phyloP scores from a whole-genome alignment of 2,329 filamentous ascomycete genomes.

The Ploettnerulaceae sp. region DNA sequence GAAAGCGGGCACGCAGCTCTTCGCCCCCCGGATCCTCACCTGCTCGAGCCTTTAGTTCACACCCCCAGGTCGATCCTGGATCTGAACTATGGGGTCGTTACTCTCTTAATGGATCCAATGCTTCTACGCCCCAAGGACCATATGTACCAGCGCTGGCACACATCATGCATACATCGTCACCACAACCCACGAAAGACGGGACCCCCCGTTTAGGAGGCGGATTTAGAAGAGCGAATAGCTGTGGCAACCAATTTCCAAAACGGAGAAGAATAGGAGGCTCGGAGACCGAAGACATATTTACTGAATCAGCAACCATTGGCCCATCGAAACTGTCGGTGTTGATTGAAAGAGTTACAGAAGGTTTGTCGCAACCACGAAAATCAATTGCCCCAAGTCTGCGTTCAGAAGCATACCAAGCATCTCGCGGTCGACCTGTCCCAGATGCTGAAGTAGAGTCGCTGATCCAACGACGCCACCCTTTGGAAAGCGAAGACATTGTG shows the following conservation, averaged over 20 bases:
- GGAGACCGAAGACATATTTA: constrained; percentile 39
- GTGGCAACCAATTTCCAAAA: constrained; percentile 68
- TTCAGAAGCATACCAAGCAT: background rate
- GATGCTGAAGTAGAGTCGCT: constrained; percentile 5
- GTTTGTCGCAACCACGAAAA: constrained; percentile 33
- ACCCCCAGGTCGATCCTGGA: constrained; percentile 67
- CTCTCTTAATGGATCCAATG: constrained; percentile 43
- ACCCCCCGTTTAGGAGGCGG: constrained; percentile 41
- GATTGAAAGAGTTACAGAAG: constrained; percentile 60
- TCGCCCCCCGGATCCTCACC: constrained; percentile 67
- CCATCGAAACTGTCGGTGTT: constrained; percentile 55
- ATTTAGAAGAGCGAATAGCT: constrained; percentile 63
- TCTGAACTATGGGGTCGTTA: constrained; percentile 75
- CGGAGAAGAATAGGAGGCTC: constrained; percentile 47
- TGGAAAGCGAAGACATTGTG: background rate
- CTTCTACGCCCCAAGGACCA: constrained; percentile 25
- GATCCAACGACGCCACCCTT: constrained; percentile 6
- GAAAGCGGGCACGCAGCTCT: constrained; percentile 68
- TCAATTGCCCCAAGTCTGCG: background rate
- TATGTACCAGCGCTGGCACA: constrained; percentile 55
- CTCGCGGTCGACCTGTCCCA: background rate
- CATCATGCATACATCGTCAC: constrained; percentile 66
- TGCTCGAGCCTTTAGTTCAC: constrained; percentile 38
- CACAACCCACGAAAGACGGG: constrained; percentile 49
- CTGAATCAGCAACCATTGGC: constrained; percentile 40